These are phyloP conservation scores for Lactifluus piperatus DNA, from an alignment of 768 basidiomycete genomes.

Conservation along the genomic window DNA sequence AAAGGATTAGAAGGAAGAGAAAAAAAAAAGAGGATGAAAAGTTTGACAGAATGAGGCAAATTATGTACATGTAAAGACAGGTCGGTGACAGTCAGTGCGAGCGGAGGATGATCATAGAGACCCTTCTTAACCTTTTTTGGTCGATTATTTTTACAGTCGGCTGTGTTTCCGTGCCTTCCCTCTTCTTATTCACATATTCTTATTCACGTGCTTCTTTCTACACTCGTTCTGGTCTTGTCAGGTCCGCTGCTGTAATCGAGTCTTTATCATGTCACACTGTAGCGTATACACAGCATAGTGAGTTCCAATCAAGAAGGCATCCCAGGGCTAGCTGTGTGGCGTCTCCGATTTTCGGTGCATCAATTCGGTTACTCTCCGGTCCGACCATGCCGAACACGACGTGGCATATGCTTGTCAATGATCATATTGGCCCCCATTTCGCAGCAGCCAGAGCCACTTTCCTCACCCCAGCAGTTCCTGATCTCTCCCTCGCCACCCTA, in stretches of 20 bases:
- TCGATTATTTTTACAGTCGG: too few species aligned
- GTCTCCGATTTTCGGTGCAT: too few species aligned
- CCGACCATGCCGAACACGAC: too few species aligned
- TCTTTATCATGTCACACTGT: background rate
- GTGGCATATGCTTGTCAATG: too few species aligned
- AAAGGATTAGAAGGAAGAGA: background rate
- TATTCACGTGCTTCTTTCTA: background rate
- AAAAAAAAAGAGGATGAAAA: background rate
- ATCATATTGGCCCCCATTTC: background rate
- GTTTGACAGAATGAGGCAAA: background rate
- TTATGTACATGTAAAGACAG: slow-evolving; percentile 5
- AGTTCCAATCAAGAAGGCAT: background rate
- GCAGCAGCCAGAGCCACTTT: background rate
- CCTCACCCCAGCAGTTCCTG: background rate
- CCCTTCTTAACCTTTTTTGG: slow-evolving; percentile 1
- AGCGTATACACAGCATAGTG: background rate
- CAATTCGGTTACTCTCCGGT: too few species aligned
- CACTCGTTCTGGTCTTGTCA: too few species aligned
- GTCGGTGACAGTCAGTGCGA: background rate
- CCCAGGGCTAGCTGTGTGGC: too few species aligned
- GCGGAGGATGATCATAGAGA: background rate
- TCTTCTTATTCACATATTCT: too few species aligned
- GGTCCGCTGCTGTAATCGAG: too few species aligned
- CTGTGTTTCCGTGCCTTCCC: too few species aligned
- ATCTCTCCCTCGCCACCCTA: background rate